Conservation (phyloP, 331 rosid species). For the Phaseolus coccineus region DNA sequence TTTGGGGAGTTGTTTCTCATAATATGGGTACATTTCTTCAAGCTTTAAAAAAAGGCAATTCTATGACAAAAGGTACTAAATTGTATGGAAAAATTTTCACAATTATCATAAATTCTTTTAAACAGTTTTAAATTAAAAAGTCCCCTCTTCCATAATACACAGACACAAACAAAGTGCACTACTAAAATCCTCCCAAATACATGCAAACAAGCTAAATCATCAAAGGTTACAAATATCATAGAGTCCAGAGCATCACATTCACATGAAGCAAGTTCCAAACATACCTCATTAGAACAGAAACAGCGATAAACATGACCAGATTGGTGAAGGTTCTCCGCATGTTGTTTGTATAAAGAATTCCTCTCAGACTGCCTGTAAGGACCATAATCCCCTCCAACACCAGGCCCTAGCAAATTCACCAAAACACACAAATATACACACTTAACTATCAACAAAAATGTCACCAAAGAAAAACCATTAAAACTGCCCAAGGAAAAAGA, state of each 20-base stretch:
- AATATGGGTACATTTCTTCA: not conserved
- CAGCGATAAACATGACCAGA: constrained; percentile 84
- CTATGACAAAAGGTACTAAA: not conserved
- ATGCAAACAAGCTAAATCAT: constrained; percentile 11
- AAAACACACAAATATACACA: constrained; percentile 8
- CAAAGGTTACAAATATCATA: constrained; percentile 13
- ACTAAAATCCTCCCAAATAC: not conserved
- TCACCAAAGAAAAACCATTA: constrained; percentile 1
- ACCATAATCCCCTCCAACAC: constrained; percentile 92
- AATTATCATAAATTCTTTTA: not conserved
- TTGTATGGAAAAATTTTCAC: not conserved
- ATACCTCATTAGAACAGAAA: constrained; percentile 91
- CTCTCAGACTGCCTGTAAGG: constrained; percentile 97
- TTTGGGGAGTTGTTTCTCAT: not conserved
- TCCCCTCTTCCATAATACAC: not conserved
- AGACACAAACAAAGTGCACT: not conserved
- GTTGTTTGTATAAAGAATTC: constrained; percentile 76
- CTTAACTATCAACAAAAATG: constrained; percentile 31
- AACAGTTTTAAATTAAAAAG: not conserved
- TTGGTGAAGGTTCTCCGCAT: constrained; percentile 79
- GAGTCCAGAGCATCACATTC: constrained; percentile 1
- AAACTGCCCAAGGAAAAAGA: not conserved
- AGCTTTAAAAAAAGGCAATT: not conserved
- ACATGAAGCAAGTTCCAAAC: constrained; percentile 20
- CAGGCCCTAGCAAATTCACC: constrained; percentile 70